Conservation (phyloP, 2,329 filamentous ascomycete species). For the Tolypocladium pustulatum region DNA sequence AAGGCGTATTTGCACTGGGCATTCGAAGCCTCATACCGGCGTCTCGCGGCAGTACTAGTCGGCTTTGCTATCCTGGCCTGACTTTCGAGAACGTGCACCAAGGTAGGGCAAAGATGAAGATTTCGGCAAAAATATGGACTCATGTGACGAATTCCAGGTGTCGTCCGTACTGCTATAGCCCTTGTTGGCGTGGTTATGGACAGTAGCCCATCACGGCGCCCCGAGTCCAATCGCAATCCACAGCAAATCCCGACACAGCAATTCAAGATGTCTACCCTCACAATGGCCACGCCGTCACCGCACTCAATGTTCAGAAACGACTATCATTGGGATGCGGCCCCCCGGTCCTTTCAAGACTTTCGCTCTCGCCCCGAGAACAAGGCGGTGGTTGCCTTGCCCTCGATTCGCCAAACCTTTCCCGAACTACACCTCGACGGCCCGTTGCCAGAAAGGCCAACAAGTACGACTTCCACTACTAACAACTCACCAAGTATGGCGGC, state of each 20-base stretch:
- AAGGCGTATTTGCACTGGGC: background rate
- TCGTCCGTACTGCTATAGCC: slow-evolving; percentile 6
- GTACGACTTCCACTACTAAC: background rate
- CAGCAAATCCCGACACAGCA: slow-evolving; percentile 12
- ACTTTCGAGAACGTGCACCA: background rate
- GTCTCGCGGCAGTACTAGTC: background rate
- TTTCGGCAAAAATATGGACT: background rate
- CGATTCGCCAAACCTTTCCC: slow-evolving; percentile 36
- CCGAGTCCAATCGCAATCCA: slow-evolving; percentile 15
- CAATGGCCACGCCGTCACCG: slow-evolving; percentile 32
- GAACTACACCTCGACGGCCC: slow-evolving; percentile 25
- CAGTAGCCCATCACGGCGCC: slow-evolving; percentile 25
- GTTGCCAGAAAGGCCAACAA: background rate
- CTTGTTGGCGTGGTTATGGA: slow-evolving; percentile 24
- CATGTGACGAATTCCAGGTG: background rate
- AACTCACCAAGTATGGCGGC: background rate
- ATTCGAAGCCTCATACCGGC: background rate
- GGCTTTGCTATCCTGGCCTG: background rate
- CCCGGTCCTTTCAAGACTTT: slow-evolving; percentile 20
- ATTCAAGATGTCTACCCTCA: slow-evolving; percentile 39
- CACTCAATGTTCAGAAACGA: slow-evolving; percentile 29
- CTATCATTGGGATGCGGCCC: slow-evolving; percentile 26
- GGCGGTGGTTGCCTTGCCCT: slow-evolving; percentile 34
- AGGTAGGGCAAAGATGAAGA: background rate
- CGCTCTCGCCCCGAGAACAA: slow-evolving; percentile 27